Evolutionary conservation across 1,139 yeast species (phyloP), one percentile per base, ranked within the genome.

Genomic region (Candida frijolesensis): DNA sequence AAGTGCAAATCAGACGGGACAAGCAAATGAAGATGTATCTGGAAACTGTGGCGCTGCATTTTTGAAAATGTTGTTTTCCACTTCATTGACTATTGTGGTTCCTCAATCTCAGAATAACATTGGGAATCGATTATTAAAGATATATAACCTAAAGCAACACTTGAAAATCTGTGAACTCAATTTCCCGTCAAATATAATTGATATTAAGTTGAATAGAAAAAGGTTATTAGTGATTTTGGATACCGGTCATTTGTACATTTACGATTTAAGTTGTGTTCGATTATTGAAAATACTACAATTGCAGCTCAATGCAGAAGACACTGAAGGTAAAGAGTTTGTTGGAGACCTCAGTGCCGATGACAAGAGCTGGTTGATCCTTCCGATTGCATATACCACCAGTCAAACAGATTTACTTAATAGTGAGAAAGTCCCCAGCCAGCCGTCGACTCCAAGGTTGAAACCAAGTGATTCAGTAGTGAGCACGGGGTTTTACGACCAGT

Each of bases 261-360:
- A 87, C 62, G 94, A 87, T 63, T 80, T 87, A 55, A 83, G 87
- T 55, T 85, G 88, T 59, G 85, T 87, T 72, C 77, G 86, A 56
- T 71, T 86, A 25, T 63, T 86, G 32, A 87, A 85, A 60, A 83
- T 87, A 1, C 75, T 87, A 47, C 89, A 83, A 49, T 70, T 78
- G 2, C 72, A 76, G 4, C 63, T 74, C 11, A 52, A 52, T 1
- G 51, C 49, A 12, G 53, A 53, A 25, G 33, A 43, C 2, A 16
- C 47, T 22, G 39, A 51, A 19, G 29, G 58, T 50, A 50, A 76
- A 69, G 51, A 77, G 70, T 54, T 70, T 68, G 58, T 72, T 8
- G 79, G 85, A 1, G 85, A 82, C 38, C 65, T 84, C 43, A 71
- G 80, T 41, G 63, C 82, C 1, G 75, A 69, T 52, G 86, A 82